Percentiles rank a stretch among this genome's conserved stretches.
Conservation (phyloP, 2,329 filamentous ascomycete species). For the Aspergillus intermedius region DNA sequence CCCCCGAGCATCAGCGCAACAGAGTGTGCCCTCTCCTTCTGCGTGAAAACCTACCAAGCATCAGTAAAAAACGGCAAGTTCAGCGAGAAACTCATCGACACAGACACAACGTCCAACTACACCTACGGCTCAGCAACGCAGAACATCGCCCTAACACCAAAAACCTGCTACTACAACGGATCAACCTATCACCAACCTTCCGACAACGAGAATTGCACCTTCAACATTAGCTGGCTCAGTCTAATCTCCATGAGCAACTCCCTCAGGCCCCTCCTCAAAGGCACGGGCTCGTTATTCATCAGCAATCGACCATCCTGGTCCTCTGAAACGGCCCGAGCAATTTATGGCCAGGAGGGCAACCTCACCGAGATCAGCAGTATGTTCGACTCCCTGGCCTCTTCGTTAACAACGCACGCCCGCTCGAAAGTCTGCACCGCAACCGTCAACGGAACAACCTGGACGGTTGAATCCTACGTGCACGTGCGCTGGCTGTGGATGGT, state of each 20-base stretch:
- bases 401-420: conserved; percentile 15
- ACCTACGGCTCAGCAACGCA: neutral
- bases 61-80: conserved; percentile 11
- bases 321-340: conserved; percentile 13
- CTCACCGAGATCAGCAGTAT: conserved; percentile 12
- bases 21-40: conserved; percentile 19
- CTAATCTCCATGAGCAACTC: conserved; percentile 15
- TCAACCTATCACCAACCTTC: conserved; percentile 1
- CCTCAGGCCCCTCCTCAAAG: conserved; percentile 11
- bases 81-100: conserved; percentile 9
- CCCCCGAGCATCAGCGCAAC: conserved; percentile 13
- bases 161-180: conserved; percentile 17
- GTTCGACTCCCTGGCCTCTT: conserved; percentile 13
- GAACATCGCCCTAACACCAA: conserved; percentile 11
- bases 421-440: conserved; percentile 12
- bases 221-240: conserved; percentile 15
- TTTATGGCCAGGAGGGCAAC: conserved; percentile 16
- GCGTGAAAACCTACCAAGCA: conserved; percentile 16
- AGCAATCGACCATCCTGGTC: conserved; percentile 16
- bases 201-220: conserved; percentile 11
- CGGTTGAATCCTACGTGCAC: conserved; percentile 13
- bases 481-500: conserved; percentile 20
- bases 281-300: conserved; percentile 10
- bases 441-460: conserved; percentile 14
- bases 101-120: conserved; percentile 9